phyloP scores from a whole-genome alignment of 2,329 filamentous ascomycete genomes.

The Fusarium euwallaceae region DNA sequence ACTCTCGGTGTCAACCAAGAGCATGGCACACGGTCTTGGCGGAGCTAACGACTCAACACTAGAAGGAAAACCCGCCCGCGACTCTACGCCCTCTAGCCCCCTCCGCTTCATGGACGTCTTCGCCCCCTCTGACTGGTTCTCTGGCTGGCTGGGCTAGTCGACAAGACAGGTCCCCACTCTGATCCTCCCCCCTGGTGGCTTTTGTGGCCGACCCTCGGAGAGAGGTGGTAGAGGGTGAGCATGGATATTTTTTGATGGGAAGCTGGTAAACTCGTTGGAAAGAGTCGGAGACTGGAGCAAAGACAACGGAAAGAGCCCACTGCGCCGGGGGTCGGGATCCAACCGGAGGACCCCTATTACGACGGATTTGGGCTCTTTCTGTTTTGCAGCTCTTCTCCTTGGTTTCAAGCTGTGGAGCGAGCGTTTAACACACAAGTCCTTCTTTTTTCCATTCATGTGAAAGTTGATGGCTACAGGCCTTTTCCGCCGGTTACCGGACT shows the following conservation, averaged over 20 bases:
- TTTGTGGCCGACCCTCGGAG: conserved; percentile 22
- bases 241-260: conserved; percentile 12
- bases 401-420: background rate
- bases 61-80: conserved; percentile 24
- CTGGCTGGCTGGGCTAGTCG: conserved; percentile 7
- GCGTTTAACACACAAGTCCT: background rate
- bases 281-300: background rate
- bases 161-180: conserved; percentile 24
- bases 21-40: conserved; percentile 38
- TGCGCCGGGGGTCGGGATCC: conserved; percentile 23
- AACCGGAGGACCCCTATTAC: conserved; percentile 45
- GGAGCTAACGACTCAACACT: conserved; percentile 7
- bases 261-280: conserved; percentile 8
- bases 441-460: background rate
- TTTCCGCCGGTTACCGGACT: background rate
- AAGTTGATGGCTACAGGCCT: background rate
- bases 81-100: conserved; percentile 16
- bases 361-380: conserved; percentile 25
- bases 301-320: conserved; percentile 5
- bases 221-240: background rate
- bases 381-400: conserved; percentile 7
- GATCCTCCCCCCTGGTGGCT: conserved; percentile 20
- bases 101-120: conserved; percentile 8
- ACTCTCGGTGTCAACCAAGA: conserved; percentile 22
- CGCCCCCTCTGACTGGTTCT: conserved; percentile 4